phyloP scores from a whole-genome alignment of 768 basidiomycete species.

The Mycena metata region DNA sequence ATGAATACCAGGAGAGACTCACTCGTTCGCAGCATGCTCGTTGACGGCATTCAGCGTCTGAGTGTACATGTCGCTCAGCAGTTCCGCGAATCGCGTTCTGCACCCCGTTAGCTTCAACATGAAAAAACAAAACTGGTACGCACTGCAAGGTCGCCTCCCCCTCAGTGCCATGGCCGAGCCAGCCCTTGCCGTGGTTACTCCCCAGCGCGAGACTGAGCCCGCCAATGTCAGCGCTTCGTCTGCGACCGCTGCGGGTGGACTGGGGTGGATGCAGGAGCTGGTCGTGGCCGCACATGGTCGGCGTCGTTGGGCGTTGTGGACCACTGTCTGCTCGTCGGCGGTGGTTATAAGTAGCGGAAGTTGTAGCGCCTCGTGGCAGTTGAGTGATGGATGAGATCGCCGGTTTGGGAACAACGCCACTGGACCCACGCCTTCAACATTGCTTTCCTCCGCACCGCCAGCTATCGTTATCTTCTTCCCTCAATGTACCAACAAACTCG shows the following conservation, averaged over 20 bases:
- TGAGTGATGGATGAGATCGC: too few relatives aligned
- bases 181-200: constrained; percentile 69
- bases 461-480: too few relatives aligned
- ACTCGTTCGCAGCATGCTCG: constrained; percentile 62
- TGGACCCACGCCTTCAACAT: too few relatives aligned
- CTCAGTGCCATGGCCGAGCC: constrained; percentile 62
- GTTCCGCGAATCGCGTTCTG: constrained; percentile 80
- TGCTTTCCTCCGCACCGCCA: too few relatives aligned
- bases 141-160: constrained; percentile 48
- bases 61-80: constrained; percentile 87
- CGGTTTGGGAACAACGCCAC: too few relatives aligned
- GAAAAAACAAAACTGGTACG: constrained; percentile 22
- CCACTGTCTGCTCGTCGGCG: too few relatives aligned
- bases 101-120: constrained; percentile 22
- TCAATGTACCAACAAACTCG: too few relatives aligned
- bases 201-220: constrained; percentile 86
- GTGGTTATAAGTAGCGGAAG: too few relatives aligned
- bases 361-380: too few relatives aligned
- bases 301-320: too few relatives aligned
- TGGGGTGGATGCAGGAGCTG: constrained; percentile 26
- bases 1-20: constrained; percentile 42
- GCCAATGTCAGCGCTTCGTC: constrained; percentile 91
- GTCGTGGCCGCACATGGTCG: constrained; percentile 38
- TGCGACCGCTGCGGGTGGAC: constrained; percentile 47
- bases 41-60: constrained; percentile 83